Conservation (phyloP, 1,284 basidiomycete species). For the Microbotryomycetes sp. region DNA sequence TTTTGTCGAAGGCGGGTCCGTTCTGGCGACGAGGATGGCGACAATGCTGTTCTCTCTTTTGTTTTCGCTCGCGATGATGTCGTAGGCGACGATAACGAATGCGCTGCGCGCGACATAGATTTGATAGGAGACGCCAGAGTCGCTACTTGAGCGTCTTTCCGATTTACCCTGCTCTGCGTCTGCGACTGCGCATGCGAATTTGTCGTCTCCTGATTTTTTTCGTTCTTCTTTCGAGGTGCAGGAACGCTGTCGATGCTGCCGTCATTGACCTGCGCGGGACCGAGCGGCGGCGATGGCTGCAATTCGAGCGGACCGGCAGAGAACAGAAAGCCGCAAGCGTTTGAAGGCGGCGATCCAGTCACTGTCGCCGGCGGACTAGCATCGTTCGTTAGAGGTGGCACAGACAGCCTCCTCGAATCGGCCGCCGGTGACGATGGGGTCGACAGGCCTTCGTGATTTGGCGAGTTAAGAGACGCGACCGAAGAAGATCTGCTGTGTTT, state of each 20-base stretch:
- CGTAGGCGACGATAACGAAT: neutral
- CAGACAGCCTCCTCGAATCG: neutral
- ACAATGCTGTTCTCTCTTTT: neutral
- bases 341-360: neutral
- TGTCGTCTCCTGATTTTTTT: neutral
- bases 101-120: neutral
- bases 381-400: neutral
- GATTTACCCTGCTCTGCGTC: no score
- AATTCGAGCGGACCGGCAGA: neutral
- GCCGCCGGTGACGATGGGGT: slow-evolving; percentile 4
- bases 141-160: no score
- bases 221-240: neutral
- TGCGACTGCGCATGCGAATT: no score
- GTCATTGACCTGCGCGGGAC: neutral
- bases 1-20: neutral
- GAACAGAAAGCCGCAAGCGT: neutral
- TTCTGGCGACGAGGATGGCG: no score
- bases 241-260: neutral
- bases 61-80: neutral
- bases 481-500: neutral
- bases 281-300: slow-evolving; percentile 2
- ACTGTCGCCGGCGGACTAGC: neutral
- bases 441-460: slow-evolving; percentile 14
- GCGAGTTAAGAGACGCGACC: neutral
- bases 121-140: neutral